Conservation (phyloP, 2,329 filamentous ascomycete species). For the Apiospora saccharicola region DNA sequence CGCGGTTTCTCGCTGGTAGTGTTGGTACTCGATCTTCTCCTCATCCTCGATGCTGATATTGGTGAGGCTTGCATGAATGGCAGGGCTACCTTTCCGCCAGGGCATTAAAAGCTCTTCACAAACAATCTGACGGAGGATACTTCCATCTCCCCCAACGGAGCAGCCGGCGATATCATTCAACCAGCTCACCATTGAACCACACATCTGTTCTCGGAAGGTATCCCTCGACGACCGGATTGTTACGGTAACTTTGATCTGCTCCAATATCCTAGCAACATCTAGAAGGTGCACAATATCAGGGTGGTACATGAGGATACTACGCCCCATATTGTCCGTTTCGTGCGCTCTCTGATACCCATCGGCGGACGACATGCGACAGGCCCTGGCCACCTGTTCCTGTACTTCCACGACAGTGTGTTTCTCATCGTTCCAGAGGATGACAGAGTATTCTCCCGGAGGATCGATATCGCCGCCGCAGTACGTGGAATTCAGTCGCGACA, state of each 20-base stretch:
- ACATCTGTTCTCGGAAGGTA: constrained; percentile 98
- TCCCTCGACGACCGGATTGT: constrained; percentile 93
- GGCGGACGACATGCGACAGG: constrained; percentile 75
- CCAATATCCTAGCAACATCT: constrained; percentile 82
- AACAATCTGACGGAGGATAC: constrained; percentile 80
- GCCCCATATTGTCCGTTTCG: constrained; percentile 88
- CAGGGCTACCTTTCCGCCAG: constrained; percentile 87
- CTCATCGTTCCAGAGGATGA: constrained; percentile 97
- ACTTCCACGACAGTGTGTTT: constrained; percentile 97
- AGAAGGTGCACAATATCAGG: constrained; percentile 77
- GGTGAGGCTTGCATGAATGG: constrained; percentile 79
- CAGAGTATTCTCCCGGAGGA: constrained; percentile 76
- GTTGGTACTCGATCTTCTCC: constrained; percentile 64
- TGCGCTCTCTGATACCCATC: constrained; percentile 80
- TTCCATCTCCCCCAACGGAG: constrained; percentile 79
- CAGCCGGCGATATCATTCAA: constrained; percentile 91
- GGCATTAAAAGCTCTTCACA: constrained; percentile 91
- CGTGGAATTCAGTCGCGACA: constrained; percentile 77
- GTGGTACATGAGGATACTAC: constrained; percentile 83
- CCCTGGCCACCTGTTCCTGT: constrained; percentile 85
- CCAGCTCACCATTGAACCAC: constrained; percentile 97
- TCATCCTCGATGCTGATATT: constrained; percentile 85
- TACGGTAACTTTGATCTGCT: constrained; percentile 94
- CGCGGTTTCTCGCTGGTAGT: constrained; percentile 40
- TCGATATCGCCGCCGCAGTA: constrained; percentile 76